Percentiles rank a stretch among this genome's conserved stretches.
Evolutionary conservation across 2,329 filamentous ascomycete genomes (phyloP).

Genomic region (Alternaria conjuncta): DNA sequence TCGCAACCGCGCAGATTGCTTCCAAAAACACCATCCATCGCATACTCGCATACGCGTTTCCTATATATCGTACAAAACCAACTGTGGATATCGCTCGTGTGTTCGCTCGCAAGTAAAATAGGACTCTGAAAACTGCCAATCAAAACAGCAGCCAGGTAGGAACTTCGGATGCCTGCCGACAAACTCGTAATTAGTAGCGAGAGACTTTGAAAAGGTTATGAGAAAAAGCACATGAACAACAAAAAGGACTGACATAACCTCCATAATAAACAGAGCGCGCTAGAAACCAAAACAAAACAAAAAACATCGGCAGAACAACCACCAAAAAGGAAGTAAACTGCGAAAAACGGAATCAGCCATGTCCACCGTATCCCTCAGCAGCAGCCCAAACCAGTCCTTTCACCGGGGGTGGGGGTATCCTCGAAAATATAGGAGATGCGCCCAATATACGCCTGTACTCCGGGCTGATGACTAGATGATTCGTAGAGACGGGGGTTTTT

Average conservation of each 20-base stretch:
- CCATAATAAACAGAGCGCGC: background rate
- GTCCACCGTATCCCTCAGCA: background rate
- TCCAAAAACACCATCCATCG: background rate
- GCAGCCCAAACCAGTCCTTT: background rate
- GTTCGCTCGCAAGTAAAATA: background rate
- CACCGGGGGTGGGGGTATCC: slow-evolving; percentile 9
- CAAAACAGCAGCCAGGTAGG: background rate
- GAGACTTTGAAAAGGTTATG: background rate
- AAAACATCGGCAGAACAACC: background rate
- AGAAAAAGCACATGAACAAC: background rate
- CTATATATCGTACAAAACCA: background rate
- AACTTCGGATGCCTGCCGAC: slow-evolving; percentile 1
- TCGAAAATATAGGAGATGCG: background rate
- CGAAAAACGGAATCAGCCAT: background rate
- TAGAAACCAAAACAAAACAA: background rate
- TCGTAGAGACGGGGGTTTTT: slow-evolving; percentile 4
- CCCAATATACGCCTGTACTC: slow-evolving; percentile 14
- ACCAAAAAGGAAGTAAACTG: background rate
- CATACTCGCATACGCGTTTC: background rate
- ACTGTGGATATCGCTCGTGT: background rate
- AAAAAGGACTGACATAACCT: background rate
- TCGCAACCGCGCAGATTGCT: background rate
- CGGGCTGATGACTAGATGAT: slow-evolving; percentile 1
- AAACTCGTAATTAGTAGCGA: slow-evolving; percentile 12
- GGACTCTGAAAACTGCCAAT: background rate